Evolutionary conservation across 108 stramenopile species (phyloP).

Genomic region (Thalassiosira profunda): DNA sequence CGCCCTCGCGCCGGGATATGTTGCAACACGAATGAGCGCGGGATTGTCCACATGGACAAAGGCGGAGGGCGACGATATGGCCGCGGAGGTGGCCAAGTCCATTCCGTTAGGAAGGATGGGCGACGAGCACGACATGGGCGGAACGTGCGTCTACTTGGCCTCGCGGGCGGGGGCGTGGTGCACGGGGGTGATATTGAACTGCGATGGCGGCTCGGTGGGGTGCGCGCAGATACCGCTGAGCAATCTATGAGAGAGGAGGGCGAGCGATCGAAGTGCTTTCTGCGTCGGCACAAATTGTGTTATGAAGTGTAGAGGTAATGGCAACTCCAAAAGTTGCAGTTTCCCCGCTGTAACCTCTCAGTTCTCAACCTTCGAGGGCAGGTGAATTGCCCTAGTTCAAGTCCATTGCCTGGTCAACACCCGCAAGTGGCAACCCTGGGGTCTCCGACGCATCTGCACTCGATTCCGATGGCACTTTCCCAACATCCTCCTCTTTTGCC

Average conservation of each 20-base stretch:
- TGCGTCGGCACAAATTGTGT: too few relatives aligned
- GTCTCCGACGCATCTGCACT: too few relatives aligned
- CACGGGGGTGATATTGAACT: slow-evolving; percentile 87
- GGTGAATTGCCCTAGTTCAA: too few relatives aligned
- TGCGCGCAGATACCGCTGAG: slow-evolving; percentile 80
- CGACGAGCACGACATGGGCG: slow-evolving; percentile 92
- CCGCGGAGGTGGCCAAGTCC: slow-evolving; percentile 52
- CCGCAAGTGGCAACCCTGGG: too few relatives aligned
- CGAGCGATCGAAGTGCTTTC: too few relatives aligned
- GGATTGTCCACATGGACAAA: slow-evolving; percentile 70
- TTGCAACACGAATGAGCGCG: slow-evolving; percentile 84
- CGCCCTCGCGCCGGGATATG: slow-evolving; percentile 92
- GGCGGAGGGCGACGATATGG: neutral
- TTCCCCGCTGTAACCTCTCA: too few relatives aligned
- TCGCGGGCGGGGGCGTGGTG: slow-evolving; percentile 85
- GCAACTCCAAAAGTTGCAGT: too few relatives aligned
- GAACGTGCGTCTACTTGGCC: slow-evolving; percentile 86
- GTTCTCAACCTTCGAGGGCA: too few relatives aligned
- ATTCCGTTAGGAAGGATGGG: slow-evolving; percentile 90
- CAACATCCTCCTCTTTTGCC: neutral
- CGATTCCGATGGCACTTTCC: too few relatives aligned
- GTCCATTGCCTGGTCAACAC: too few relatives aligned
- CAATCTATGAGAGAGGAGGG: slow-evolving; percentile 70
- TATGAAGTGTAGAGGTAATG: too few relatives aligned
- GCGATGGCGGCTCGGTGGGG: slow-evolving; percentile 93